phyloP scores from a whole-genome alignment of 305 asterid genomes.

The Striga hermonthica region DNA sequence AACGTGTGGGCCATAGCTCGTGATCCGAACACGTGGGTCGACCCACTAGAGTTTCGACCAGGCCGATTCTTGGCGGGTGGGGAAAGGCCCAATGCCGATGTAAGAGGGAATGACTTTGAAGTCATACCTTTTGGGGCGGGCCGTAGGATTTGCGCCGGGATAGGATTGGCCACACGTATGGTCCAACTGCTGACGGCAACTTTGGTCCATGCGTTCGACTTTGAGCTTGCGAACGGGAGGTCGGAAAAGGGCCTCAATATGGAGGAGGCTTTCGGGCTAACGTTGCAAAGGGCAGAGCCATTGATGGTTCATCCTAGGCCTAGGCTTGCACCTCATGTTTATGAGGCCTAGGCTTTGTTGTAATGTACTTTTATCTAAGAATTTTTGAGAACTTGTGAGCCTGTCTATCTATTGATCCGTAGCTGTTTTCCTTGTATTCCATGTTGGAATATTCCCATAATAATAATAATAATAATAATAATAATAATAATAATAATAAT shows the following conservation, averaged over 20 bases:
- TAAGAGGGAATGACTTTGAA: neutral
- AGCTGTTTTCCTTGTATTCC: too few relatives aligned
- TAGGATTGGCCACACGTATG: neutral
- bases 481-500: too few relatives aligned
- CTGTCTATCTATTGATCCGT: too few relatives aligned
- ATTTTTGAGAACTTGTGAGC: too few relatives aligned
- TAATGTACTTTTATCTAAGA: too few relatives aligned
- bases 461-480: too few relatives aligned
- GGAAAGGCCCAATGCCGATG: neutral
- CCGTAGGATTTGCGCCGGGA: neutral
- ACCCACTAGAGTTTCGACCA: constrained; percentile 10
- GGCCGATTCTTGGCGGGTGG: neutral
- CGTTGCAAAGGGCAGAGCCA: neutral
- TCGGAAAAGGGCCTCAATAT: neutral
- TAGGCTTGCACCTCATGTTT: neutral
- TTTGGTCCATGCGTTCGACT: neutral
- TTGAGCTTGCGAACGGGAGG: neutral
- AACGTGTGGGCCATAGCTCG: constrained; percentile 4
- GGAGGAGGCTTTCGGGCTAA: neutral
- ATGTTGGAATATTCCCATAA: too few relatives aligned
- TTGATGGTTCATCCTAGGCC: neutral
- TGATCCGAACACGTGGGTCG: neutral
- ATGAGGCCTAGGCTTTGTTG: neutral
- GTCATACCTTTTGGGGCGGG: neutral
- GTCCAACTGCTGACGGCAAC: neutral